These are phyloP conservation scores for Chrysosporium queenslandicum DNA, from an alignment of 2,329 filamentous ascomycete genomes.

Conservation along the genomic window DNA sequence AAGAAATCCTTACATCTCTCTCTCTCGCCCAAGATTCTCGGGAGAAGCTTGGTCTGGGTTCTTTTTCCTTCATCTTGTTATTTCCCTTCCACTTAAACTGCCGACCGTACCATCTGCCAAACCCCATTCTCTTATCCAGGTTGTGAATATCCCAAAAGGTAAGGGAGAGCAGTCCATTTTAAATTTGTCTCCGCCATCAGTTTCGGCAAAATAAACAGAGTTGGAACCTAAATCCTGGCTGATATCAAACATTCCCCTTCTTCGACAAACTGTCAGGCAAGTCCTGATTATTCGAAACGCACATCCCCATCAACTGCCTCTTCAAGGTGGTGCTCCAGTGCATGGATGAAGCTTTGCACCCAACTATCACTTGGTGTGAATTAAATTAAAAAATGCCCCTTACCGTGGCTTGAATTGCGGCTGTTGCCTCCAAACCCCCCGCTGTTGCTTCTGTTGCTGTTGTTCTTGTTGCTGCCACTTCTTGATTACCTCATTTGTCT, in stretches of 20 bases:
- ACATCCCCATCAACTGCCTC: too few species aligned
- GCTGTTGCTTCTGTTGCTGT: not conserved
- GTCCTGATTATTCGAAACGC: too few species aligned
- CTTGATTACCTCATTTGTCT: conserved; percentile 5
- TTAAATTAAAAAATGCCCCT: not conserved
- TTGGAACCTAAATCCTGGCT: not conserved
- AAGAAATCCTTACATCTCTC: not conserved
- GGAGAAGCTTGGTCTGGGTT: conserved; percentile 1
- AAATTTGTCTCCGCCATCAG: too few species aligned
- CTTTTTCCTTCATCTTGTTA: too few species aligned
- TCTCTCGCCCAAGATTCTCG: not conserved
- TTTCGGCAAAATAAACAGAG: not conserved
- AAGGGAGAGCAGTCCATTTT: too few species aligned
- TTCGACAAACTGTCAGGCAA: too few species aligned
- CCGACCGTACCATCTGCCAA: too few species aligned
- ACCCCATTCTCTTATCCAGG: not conserved
- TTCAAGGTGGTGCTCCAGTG: too few species aligned
- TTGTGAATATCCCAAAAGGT: not conserved
- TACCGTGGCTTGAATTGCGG: not conserved
- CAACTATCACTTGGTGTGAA: too few species aligned
- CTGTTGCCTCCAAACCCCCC: not conserved
- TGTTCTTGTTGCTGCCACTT: not conserved
- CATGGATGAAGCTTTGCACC: too few species aligned
- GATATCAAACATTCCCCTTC: too few species aligned
- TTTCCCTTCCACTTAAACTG: too few species aligned